Conservation (phyloP, 2,329 filamentous ascomycete species). For the Exophiala calicioides region DNA sequence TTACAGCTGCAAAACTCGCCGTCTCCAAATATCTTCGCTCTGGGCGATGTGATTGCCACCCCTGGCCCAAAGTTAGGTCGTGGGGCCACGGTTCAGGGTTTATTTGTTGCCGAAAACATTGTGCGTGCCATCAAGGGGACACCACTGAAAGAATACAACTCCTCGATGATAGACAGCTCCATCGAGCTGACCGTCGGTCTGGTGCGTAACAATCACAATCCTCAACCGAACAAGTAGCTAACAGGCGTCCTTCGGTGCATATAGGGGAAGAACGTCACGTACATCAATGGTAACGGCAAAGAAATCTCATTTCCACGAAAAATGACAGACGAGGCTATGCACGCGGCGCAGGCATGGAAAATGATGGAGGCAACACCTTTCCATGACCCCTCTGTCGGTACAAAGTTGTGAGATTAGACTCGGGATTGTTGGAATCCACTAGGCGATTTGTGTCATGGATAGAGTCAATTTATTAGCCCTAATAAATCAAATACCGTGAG, state of each 20-base stretch:
- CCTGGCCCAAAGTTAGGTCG: slow-evolving; percentile 57
- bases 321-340: slow-evolving; percentile 49
- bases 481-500: too few species aligned
- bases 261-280: slow-evolving; percentile 19
- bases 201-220: slow-evolving; percentile 17
- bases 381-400: slow-evolving; percentile 8
- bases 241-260: neutral
- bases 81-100: slow-evolving; percentile 56
- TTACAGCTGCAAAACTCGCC: slow-evolving; percentile 56
- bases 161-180: slow-evolving; percentile 50
- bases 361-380: slow-evolving; percentile 50
- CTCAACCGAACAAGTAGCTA: neutral
- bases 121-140: slow-evolving; percentile 48
- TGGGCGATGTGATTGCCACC: slow-evolving; percentile 63
- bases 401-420: neutral
- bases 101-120: slow-evolving; percentile 58
- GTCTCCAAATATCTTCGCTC: slow-evolving; percentile 57
- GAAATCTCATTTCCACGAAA: slow-evolving; percentile 11
- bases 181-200: slow-evolving; percentile 59
- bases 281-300: slow-evolving; percentile 18
- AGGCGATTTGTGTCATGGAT: too few species aligned
- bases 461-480: too few species aligned
- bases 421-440: neutral
- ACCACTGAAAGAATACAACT: slow-evolving; percentile 44
- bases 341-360: slow-evolving; percentile 47